phyloP scores from a whole-genome alignment of 495 filamentous ascomycete genomes.

The Immersiella caudata region DNA sequence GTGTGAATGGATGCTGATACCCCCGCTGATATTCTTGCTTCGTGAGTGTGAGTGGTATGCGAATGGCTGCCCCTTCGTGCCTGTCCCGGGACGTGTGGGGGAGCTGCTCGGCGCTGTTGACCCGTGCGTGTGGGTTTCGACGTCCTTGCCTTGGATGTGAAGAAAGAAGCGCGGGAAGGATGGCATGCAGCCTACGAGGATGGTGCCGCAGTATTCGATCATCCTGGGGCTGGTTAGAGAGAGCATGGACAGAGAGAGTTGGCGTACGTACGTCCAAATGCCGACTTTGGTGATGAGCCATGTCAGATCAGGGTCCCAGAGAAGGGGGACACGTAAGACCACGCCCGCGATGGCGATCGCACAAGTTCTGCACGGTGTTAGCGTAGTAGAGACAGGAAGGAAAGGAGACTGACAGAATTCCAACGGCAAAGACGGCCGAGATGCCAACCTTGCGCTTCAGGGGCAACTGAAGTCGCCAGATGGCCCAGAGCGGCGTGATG shows the following conservation, averaged over 20 bases:
- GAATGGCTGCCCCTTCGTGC: background rate
- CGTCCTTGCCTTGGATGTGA: slow-evolving; percentile 19
- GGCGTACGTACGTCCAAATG: slow-evolving; percentile 32
- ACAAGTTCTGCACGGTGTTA: slow-evolving; percentile 28
- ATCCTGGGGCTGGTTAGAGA: slow-evolving; percentile 24
- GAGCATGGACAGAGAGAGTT: too few relatives aligned
- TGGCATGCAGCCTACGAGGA: slow-evolving; percentile 39
- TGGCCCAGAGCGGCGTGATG: slow-evolving; percentile 33
- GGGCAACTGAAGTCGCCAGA: slow-evolving; percentile 35
- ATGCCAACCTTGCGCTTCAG: slow-evolving; percentile 38
- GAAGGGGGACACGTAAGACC: slow-evolving; percentile 30
- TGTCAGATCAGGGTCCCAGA: slow-evolving; percentile 31
- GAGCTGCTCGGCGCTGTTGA: background rate
- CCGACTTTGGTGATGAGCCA: slow-evolving; percentile 37
- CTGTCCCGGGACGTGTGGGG: background rate
- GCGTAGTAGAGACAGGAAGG: background rate
- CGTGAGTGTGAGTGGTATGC: background rate
- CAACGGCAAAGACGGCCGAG: slow-evolving; percentile 38
- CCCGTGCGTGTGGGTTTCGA: slow-evolving; percentile 1
- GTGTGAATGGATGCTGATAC: background rate
- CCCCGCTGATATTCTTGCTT: background rate
- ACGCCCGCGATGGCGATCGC: slow-evolving; percentile 35
- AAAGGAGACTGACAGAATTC: slow-evolving; percentile 29
- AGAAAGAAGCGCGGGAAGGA: slow-evolving; percentile 36
- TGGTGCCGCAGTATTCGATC: slow-evolving; percentile 39